These are phyloP conservation scores for Phialemoniopsis sp. DNA, from an alignment of 2,329 filamentous ascomycete species.

Conservation along the genomic window DNA sequence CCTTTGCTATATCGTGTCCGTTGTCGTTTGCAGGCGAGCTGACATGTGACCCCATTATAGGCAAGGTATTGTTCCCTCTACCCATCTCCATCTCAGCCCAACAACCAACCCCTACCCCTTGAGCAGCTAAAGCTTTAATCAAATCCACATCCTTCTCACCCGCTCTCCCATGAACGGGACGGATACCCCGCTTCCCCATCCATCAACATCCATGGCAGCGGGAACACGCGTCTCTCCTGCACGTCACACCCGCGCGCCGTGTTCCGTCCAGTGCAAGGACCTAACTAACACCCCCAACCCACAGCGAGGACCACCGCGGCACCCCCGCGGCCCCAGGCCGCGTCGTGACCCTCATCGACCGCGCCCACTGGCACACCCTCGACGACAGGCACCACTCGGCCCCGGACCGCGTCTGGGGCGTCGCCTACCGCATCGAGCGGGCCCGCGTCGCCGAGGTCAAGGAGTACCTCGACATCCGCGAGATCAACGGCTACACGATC, in stretches of 20 bases:
- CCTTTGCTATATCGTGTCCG: constrained; percentile 3
- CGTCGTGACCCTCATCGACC: constrained; percentile 88
- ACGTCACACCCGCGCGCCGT: too few species aligned
- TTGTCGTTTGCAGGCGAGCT: constrained; percentile 1
- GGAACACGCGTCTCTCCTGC: too few species aligned
- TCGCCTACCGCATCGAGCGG: constrained; percentile 79
- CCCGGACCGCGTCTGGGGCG: constrained; percentile 77
- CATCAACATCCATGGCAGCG: too few species aligned
- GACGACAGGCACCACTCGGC: constrained; percentile 61
- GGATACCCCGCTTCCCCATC: too few species aligned
- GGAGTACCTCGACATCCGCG: constrained; percentile 86
- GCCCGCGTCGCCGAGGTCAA: constrained; percentile 75
- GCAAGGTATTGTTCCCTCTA: constrained; percentile 16
- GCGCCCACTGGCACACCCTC: constrained; percentile 75
- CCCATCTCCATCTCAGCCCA: constrained; percentile 1
- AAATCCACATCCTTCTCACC: too few species aligned
- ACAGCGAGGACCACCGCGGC: constrained; percentile 88
- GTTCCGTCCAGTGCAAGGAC: too few species aligned
- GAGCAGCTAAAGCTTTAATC: too few species aligned
- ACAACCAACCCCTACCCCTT: not conserved
- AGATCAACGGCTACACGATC: constrained; percentile 96
- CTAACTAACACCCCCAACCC: not conserved
- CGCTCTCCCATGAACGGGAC: too few species aligned
- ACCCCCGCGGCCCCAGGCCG: constrained; percentile 84
- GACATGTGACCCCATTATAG: constrained; percentile 12